A percentile compares a stretch with the other conserved stretches of the same genome.
These are phyloP conservation scores for Candida pseudoviswanathii DNA, from an alignment of 1,139 yeast genomes.

Conservation along the genomic window DNA sequence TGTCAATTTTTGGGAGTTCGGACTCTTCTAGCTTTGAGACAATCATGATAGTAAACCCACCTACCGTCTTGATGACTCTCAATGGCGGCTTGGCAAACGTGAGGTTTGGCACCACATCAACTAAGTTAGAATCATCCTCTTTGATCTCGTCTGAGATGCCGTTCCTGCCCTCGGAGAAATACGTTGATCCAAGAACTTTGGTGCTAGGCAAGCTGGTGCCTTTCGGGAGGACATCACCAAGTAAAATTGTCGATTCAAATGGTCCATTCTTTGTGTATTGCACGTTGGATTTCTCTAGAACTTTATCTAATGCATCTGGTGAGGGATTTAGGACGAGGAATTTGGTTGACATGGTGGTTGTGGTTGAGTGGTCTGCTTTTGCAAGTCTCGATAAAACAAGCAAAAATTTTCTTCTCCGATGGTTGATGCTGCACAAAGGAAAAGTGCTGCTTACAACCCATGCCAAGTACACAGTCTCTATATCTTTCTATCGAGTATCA, in stretches of 20 bases:
- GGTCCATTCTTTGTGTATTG: conserved; percentile 65
- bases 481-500: too few relatives aligned
- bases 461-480: too few relatives aligned
- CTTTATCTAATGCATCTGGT: conserved; percentile 37
- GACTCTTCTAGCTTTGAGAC: conserved; percentile 25
- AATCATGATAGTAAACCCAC: conserved; percentile 52
- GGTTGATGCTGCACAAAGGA: too few relatives aligned
- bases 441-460: too few relatives aligned
- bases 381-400: too few relatives aligned
- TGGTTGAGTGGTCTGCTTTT: too few relatives aligned
- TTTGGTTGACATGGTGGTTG: conserved; percentile 21
- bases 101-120: conserved; percentile 24
- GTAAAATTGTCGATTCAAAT: conserved; percentile 54
- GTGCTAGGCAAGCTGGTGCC: conserved; percentile 20
- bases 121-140: conserved; percentile 7
- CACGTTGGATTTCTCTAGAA: conserved; percentile 49
- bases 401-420: too few relatives aligned
- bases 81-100: conserved; percentile 22
- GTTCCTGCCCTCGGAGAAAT: conserved; percentile 29
- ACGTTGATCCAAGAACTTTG: conserved; percentile 28
- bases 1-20: conserved; percentile 19
- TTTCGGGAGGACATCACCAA: conserved; percentile 48
- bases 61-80: conserved; percentile 41
- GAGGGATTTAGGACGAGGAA: conserved; percentile 55
- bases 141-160: conserved; percentile 16